phyloP scores from a whole-genome alignment of 2,329 filamentous ascomycete species.

The Aspergillus amoenus region DNA sequence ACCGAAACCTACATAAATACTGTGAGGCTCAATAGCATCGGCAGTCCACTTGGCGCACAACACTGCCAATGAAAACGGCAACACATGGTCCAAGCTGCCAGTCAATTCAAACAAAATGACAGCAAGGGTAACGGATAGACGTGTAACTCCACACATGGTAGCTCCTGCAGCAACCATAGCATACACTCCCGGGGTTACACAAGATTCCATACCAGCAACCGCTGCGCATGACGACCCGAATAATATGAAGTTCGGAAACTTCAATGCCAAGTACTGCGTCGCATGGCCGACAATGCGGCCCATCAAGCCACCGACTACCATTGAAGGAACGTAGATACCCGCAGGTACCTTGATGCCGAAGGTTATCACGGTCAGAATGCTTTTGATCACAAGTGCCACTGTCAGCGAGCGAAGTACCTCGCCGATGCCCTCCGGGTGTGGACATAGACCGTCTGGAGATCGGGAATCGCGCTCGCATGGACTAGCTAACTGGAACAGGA shows the following conservation, averaged over 20 bases:
- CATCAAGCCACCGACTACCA: conserved; percentile 94
- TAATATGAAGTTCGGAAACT: conserved; percentile 67
- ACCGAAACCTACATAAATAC: conserved; percentile 74
- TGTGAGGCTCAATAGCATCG: conserved; percentile 88
- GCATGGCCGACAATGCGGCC: conserved; percentile 84
- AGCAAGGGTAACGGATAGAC: conserved; percentile 86
- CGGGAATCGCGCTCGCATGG: conserved; percentile 71
- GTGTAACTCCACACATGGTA: conserved; percentile 96
- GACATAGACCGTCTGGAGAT: conserved; percentile 75
- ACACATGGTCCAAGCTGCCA: conserved; percentile 88
- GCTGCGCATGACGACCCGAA: conserved; percentile 70
- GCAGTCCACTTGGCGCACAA: conserved; percentile 98
- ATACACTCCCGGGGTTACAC: conserved; percentile 95
- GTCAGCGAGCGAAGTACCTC: conserved; percentile 69
- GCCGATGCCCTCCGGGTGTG: conserved; percentile 73
- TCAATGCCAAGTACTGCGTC: conserved; percentile 77
- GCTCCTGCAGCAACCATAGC: conserved; percentile 91
- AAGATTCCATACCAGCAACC: conserved; percentile 68
- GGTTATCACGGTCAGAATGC: conserved; percentile 80
- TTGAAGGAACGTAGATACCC: conserved; percentile 96
- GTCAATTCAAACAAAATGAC: conserved; percentile 97
- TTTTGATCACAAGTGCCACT: conserved; percentile 84
- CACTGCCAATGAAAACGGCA: conserved; percentile 90
- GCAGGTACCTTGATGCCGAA: conserved; percentile 97
- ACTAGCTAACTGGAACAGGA: conserved; percentile 85